Evolutionary conservation across 2,329 filamentous ascomycete species (phyloP), one percentile per base, ranked within the genome.

Genomic region (Botrytis deweyae): DNA sequence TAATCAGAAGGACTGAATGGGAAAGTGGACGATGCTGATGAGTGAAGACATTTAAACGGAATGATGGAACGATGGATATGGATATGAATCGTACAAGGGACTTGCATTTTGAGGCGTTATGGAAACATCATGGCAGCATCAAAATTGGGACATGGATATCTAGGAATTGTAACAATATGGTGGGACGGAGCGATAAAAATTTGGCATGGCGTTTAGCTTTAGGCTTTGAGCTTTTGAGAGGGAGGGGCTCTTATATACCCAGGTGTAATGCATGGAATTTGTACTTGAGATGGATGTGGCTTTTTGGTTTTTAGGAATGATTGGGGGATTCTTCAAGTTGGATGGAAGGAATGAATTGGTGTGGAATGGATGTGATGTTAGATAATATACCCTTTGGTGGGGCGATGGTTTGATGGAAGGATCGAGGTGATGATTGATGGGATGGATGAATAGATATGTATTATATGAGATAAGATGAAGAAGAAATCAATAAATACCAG

Each of bases 1-100:
- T 10, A 82, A 82, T 74, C 68, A 76, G 74, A 76, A 72, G 55
- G 78, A 78, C 20, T 65, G 52, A 46, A 69, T 36, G 46, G 29
- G 40, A n/a, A 22, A 12, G 61, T 33, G 18, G 52, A 33, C 14
- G 46, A 16, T 14, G 12, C 5, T 22, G 65, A 55, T 29, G 25
- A 14, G 36, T 6, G 20, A 16, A 16, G 16, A 49, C 33, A 38
- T 62, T 38, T 18, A 14, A 9, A 9, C 25, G 29, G 25, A 18
- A 68, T 22, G 36, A 40, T 14, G 46, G 46, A 52, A 38, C 22
- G 25, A 55, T n/a, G 64, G 29, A 10, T n/a, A 55, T n/a, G 25
- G 29, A 38, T 20, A 55, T 3, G 63, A 38, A 62, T 62, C 59
- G 4, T n/a, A 42, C 6, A 16, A 22, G 16, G 18, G 42, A 22